Percentiles rank a stretch among this genome's conserved stretches.
phyloP scores from a whole-genome alignment of 495 filamentous ascomycete genomes.

The Penicillium longicatenatum region DNA sequence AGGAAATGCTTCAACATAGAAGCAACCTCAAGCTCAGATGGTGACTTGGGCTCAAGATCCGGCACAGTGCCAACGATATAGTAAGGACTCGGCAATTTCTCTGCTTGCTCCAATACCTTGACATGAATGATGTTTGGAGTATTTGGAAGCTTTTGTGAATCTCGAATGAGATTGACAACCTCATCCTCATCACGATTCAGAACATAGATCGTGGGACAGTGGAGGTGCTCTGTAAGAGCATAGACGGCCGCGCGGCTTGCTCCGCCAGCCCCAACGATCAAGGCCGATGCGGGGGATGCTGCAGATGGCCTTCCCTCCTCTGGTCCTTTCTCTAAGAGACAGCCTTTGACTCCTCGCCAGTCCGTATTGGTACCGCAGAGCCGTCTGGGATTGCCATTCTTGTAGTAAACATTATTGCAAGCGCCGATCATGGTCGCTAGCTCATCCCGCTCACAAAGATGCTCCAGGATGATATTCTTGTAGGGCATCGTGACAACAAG shows the following conservation, averaged over 20 bases:
- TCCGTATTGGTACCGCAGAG: constrained; percentile 72
- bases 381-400: constrained; percentile 30
- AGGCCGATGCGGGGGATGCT: constrained; percentile 30
- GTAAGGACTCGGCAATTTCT: constrained; percentile 48
- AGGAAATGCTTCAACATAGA: constrained; percentile 55
- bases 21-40: constrained; percentile 52
- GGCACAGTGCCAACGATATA: constrained; percentile 64
- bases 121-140: constrained; percentile 52
- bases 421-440: constrained; percentile 60
- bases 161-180: constrained; percentile 56
- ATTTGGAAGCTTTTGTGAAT: constrained; percentile 22
- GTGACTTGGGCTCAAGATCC: constrained; percentile 58
- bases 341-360: constrained; percentile 61
- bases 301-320: constrained; percentile 39
- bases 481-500: constrained; percentile 69
- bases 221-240: constrained; percentile 56
- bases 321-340: constrained; percentile 43
- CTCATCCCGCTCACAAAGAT: constrained; percentile 62
- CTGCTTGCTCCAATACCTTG: constrained; percentile 51
- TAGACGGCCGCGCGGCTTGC: constrained; percentile 65
- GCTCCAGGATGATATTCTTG: constrained; percentile 62
- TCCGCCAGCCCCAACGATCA: constrained; percentile 64
- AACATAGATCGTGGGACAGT: constrained; percentile 60
- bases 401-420: constrained; percentile 67
- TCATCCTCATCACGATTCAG: constrained; percentile 63